Base-by-base conservation (phyloP, 2,329 filamentous ascomycete genomes). In the Colletotrichum sp. region DNA sequence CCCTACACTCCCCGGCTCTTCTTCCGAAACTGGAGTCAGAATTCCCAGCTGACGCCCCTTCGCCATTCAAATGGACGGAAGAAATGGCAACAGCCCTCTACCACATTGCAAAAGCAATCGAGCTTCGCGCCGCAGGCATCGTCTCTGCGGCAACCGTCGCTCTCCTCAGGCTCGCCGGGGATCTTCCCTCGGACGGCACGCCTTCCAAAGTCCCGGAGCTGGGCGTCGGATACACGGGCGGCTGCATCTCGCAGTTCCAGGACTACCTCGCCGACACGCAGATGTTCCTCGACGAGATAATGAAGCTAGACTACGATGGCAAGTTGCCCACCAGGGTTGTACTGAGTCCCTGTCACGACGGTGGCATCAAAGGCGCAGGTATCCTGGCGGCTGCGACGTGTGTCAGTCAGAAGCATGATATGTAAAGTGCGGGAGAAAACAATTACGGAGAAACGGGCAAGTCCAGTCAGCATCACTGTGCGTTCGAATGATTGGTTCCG, bases 171-270 rank as follows among this genome's bases (percentile, higher is more conserved):
- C 92, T 93, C 68, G 93, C 93, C 0, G 92, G 90, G 1, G 95
- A 96, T 79, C 88, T 96, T 15, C 86, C 85, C 81, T 21, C 78
- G 12, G 18, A 76, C 79, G 16, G 72, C 69, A 36, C 60, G 13
- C 15, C 32, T 16, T 8, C 57, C 82, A 75, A 79, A 36, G 26
- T 21, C 24, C 64, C 86, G 76, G 93, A 95, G 79, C 83, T 96
- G 34, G 92, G 95, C 2, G 93, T 96, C 26, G 95, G 94, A 2
- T 96, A 95, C 81, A 95, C 95, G 0, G 95, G 95, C 36, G 93
- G 94, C 8, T 95, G 94, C 80, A 96, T 96, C 75, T 91, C 92
- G n/a, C 92, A 95, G 80, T 95, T 95, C 80, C 94, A 95, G 64
- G 90, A 94, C 79, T 96, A 95, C 83, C 87, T 95, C 57, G 85